Conservation (phyloP, 371 early-diverging fungal species). For the Chytridiales sp. region DNA sequence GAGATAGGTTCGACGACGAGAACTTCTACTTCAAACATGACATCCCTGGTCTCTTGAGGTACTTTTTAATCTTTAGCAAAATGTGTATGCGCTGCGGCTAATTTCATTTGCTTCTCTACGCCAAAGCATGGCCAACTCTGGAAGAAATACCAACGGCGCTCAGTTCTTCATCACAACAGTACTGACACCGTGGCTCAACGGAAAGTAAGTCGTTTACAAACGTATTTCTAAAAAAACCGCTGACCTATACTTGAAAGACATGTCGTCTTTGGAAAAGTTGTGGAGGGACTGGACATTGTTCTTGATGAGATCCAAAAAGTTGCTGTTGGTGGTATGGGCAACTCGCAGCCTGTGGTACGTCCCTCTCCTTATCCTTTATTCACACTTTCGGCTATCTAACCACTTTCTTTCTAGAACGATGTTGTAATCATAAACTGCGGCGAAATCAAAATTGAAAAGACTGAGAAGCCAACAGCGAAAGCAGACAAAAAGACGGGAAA, state of each 20-base stretch:
- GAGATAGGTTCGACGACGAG: conserved; percentile 89
- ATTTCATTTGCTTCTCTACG: background rate
- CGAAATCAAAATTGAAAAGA: conserved; percentile 24
- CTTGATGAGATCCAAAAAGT: background rate
- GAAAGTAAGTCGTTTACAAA: conserved; percentile 28
- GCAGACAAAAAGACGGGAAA: too few species aligned
- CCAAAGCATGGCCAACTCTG: conserved; percentile 25
- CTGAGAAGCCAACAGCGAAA: too few species aligned
- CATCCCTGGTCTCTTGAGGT: conserved; percentile 56
- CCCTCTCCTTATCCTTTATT: conserved; percentile 8
- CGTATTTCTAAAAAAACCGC: conserved; percentile 72
- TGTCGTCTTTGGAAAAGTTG: conserved; percentile 88
- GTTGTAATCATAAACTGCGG: conserved; percentile 52
- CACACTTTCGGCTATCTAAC: conserved; percentile 64
- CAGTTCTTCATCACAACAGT: conserved; percentile 96
- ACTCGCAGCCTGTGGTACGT: background rate
- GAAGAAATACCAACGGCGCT: conserved; percentile 90
- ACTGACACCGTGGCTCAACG: conserved; percentile 67
- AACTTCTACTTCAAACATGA: conserved; percentile 88
- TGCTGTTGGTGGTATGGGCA: too few species aligned
- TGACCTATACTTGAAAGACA: too few species aligned
- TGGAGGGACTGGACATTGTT: conserved; percentile 80
- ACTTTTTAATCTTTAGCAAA: conserved; percentile 1
- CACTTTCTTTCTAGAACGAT: conserved; percentile 53
- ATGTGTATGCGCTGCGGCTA: conserved; percentile 11